Evolutionary conservation across 2,329 filamentous ascomycete species (phyloP).

Genomic region (Epichloe brachyelytri): DNA sequence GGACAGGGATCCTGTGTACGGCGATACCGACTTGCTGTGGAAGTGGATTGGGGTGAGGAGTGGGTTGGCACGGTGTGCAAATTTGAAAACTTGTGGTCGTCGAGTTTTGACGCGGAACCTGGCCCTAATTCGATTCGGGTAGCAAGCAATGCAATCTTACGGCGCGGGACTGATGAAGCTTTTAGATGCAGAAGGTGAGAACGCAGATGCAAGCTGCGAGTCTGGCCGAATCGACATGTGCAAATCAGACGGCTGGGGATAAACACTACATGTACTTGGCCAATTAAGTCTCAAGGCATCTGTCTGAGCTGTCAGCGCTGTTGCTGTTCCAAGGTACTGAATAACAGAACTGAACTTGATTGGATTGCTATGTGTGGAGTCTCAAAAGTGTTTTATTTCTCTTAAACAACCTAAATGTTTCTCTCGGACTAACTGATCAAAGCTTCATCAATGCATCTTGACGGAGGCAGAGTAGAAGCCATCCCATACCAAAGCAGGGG

Average conservation of each 20-base stretch:
- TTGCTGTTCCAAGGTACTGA: neutral
- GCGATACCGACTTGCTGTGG: conserved; percentile 6
- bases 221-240: neutral
- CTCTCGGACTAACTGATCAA: conserved; percentile 3
- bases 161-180: neutral
- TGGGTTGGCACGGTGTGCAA: neutral
- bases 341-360: neutral
- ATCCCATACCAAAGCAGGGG: neutral
- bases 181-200: neutral
- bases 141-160: neutral
- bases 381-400: neutral
- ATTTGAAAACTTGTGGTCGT: neutral
- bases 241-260: neutral
- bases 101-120: neutral
- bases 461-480: neutral
- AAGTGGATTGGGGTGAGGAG: neutral
- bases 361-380: neutral
- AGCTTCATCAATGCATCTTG: neutral
- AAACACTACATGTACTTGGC: neutral
- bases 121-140: too few species aligned
- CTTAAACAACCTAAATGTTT: conserved; percentile 1
- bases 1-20: conserved; percentile 9
- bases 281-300: neutral
- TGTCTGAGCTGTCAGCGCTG: neutral
- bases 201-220: neutral